Evolutionary conservation across 2,329 filamentous ascomycete genomes (phyloP), one percentile per base, ranked within the genome.

Genomic region (Claviceps purpurea): DNA sequence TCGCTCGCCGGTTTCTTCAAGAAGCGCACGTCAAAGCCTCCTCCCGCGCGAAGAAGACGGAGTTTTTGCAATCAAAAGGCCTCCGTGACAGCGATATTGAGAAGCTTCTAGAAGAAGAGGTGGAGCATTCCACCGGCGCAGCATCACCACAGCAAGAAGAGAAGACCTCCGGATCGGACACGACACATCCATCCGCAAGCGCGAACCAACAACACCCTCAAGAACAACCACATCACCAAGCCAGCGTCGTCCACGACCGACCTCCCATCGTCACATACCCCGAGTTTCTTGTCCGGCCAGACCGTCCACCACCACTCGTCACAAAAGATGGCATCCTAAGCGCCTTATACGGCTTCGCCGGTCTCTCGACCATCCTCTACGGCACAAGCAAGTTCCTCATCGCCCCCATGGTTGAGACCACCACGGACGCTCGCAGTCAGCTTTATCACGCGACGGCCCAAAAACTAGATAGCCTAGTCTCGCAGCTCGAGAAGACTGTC

Each of bases 41-140:
- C 38, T 74, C 84, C 0, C 74, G 75, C 45, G 84, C 87, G 52
- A 83, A 81, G 67, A 95, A 95, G 70, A 72, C 78, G 20, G 77
- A 78, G 7, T 95, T 95, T 59, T 70, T 96, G 1, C 76, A 82
- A 61, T 79, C 79, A 49, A 96, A 96, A 65, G 87, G 87, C 3
- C 70, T 95, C 7, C 70, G 69, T 3, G 70, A 77, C 4, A 73
- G 76, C 37, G 81, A 91, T 55, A 87, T 95, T 55, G 72, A 87
- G 58, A 70, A 72, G 49, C 71, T 95, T 7, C 68, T 95, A 16
- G 63, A 57, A 3, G 61, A 66, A n/a, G 62, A 66, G 14, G 13
- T 48, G 18, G 57, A 60, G 20, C 51, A 54, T 24, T 45, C 49
- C 30, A 42, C 44, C 24, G 20, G 56, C 2, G 34, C 53, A 30